Base-by-base conservation (phyloP, 2,329 filamentous ascomycete species). In the Bipolaris zeicola region DNA sequence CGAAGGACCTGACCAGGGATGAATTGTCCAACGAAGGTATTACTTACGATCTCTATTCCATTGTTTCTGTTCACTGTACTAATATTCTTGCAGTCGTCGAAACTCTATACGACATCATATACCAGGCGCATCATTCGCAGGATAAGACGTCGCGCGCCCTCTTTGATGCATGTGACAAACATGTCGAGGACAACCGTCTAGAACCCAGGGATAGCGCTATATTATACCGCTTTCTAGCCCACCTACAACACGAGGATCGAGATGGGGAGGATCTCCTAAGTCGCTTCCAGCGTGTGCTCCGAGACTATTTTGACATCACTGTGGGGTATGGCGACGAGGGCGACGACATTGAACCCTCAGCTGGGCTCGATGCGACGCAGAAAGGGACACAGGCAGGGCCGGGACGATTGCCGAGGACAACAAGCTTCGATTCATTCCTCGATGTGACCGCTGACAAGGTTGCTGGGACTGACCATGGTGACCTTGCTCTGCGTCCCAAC, bases 181-280 rank as follows among this genome's bases (percentile, higher is more conserved):
- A 93, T 39, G 83, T 96, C n/a, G 85, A 85, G 5, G 81, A 86
- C 62, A 81, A 90, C 78, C 89, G 87, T 52, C 80, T 91, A 62
- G 83, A 91, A 57, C 83, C 86, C n/a, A 87, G 90, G 66, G 82
- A 89, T 64, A 90, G 93, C 68, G 87, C 87, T 65, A 86, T 89
- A 64, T 88, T 92, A 68, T 87, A 92, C 62, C 86, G 89, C 61
- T 87, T 96, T 67, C 78, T 96, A 53, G 91, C 95, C 73, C 88
- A 88, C 67, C 86, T 96, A 71, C 73, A 72, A 62, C 66, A 70
- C 60, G 58, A 69, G 16, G 53, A 59, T 13, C 55, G 57, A 6
- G 13, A 64, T 41, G 57, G 69, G 57, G 65, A 70, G 50, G 56
- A 58, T 83, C 80, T 96, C 26, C 82, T 86, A 61, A 85, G 89